phyloP scores from a whole-genome alignment of 202 grass and related monocot species.

The Setaria viridis region DNA sequence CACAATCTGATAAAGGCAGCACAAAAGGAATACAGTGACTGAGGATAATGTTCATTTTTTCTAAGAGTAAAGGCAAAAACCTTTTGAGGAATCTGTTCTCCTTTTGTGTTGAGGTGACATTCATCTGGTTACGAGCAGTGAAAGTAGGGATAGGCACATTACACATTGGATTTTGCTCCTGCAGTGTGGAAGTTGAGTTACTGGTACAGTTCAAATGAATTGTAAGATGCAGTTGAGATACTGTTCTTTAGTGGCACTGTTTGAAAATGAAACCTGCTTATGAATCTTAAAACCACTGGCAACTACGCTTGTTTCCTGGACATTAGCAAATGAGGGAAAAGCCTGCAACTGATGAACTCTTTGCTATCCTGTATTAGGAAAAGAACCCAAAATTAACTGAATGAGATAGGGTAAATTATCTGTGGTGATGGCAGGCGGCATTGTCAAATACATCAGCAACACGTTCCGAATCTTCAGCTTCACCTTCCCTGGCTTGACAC shows the following conservation, averaged over 20 bases:
- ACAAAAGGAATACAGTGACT: conserved; percentile 8
- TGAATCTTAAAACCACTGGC: conserved; percentile 46
- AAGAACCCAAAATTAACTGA: conserved; percentile 21
- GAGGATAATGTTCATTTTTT: conserved; percentile 12
- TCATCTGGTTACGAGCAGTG: conserved; percentile 34
- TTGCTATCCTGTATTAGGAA: conserved; percentile 59
- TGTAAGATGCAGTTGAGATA: conserved; percentile 11
- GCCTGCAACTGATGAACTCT: conserved; percentile 38
- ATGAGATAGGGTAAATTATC: conserved; percentile 27
- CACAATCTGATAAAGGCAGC: conserved; percentile 28
- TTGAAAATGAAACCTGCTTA: conserved; percentile 52
- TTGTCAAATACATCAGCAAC: too few species aligned
- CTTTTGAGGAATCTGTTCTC: conserved; percentile 47
- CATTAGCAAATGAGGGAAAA: conserved; percentile 53
- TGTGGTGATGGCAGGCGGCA: too few species aligned
- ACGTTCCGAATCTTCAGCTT: too few species aligned
- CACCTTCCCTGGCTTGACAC: too few species aligned
- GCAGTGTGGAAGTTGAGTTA: conserved; percentile 43
- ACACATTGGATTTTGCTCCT: conserved; percentile 60
- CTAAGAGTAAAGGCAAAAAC: conserved; percentile 25
- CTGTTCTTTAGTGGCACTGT: neutral
- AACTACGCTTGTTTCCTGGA: conserved; percentile 43
- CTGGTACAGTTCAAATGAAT: conserved; percentile 18
- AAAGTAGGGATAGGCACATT: conserved; percentile 51
- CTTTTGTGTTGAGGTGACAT: conserved; percentile 48